Evolutionary conservation across 306 rosid genomes (phyloP), one percentile per base, ranked within the genome.

Genomic region (Cicer chorassanicum): DNA sequence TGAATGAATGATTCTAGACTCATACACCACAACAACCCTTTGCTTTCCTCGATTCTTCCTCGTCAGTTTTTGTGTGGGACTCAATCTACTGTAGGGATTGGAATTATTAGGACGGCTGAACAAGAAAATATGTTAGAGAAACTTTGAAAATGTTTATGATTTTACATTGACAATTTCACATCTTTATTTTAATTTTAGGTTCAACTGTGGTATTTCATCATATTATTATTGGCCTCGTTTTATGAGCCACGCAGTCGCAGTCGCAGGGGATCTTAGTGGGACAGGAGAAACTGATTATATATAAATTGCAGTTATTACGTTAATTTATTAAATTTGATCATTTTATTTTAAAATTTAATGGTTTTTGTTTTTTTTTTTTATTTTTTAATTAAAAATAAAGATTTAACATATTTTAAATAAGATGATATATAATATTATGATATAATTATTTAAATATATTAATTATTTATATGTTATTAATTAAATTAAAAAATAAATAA

Each of bases 71-170:
- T 41, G 1, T 8, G 53, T 57, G 69, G 61, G 51, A 44, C 44
- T 55, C 42, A n/a, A 15, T 64, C 10, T 41, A 74, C 62, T 48
- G 15, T 48, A 36, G 14, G 10, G 51, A 74, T 48, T 59, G 1
- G 14, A 21, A 72, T 72, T 72, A 63, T 63, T 65, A 42, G 53
- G 39, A 65, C 53, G 70, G 70, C 50, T 41, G 9, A 40, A 14
- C 3, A 7, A 46, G 29, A 39, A 39, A 2, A 63, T 12, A 60
- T 60, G 0, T 34, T 13, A 9, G 6, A 13, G 8, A 39, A 57
- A 53, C 18, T 49, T 39, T 63, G 3, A 2, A 51, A 41, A 41
- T 55, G 34, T 41, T 54, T 54, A 12, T 54, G 21, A 71, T 70
- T 41, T 70, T 65, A 16, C 51, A 16, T 41, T 65, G 38, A 42